phyloP scores from a whole-genome alignment of 805 yeast species.

The Yamadazyma tumulicola region DNA sequence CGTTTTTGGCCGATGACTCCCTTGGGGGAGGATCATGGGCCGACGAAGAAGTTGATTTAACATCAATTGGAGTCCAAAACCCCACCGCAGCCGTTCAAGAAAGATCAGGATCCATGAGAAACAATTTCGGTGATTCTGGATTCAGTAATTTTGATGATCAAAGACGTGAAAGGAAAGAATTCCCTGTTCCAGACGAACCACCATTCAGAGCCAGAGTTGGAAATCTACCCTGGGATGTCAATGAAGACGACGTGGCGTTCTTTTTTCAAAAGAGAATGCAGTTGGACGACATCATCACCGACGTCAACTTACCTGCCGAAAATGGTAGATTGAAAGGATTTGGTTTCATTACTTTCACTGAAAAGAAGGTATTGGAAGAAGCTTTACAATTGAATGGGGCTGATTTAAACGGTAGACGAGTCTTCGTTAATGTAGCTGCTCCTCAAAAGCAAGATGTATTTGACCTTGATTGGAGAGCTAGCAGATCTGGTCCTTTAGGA shows the following conservation, averaged over 20 bases:
- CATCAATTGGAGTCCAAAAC: slow-evolving; percentile 54
- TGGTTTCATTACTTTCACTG: slow-evolving; percentile 51
- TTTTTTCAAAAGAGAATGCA: slow-evolving; percentile 61
- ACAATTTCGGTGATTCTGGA: slow-evolving; percentile 6
- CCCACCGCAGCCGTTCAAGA: slow-evolving; percentile 20
- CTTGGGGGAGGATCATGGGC: slow-evolving; percentile 82
- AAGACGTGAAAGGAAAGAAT: slow-evolving; percentile 58
- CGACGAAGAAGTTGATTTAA: slow-evolving; percentile 73
- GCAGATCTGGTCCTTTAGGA: slow-evolving; percentile 23
- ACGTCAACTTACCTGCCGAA: slow-evolving; percentile 65
- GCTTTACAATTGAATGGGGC: slow-evolving; percentile 45
- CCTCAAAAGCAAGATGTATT: slow-evolving; percentile 47
- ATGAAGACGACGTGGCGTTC: slow-evolving; percentile 58
- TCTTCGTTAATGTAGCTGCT: slow-evolving; percentile 57
- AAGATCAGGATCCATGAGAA: slow-evolving; percentile 9
- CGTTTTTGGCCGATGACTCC: slow-evolving; percentile 76
- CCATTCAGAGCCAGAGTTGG: slow-evolving; percentile 90
- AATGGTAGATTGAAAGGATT: slow-evolving; percentile 62
- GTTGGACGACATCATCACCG: slow-evolving; percentile 48
- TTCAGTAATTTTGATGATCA: slow-evolving; percentile 17
- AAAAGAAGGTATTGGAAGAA: slow-evolving; percentile 46
- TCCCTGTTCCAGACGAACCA: slow-evolving; percentile 84
- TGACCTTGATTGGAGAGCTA: slow-evolving; percentile 45
- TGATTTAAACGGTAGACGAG: slow-evolving; percentile 47
- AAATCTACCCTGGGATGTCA: slow-evolving; percentile 79